Evolutionary conservation across 2,329 filamentous ascomycete species (phyloP).

Genomic region (Calonectria fujianensis): DNA sequence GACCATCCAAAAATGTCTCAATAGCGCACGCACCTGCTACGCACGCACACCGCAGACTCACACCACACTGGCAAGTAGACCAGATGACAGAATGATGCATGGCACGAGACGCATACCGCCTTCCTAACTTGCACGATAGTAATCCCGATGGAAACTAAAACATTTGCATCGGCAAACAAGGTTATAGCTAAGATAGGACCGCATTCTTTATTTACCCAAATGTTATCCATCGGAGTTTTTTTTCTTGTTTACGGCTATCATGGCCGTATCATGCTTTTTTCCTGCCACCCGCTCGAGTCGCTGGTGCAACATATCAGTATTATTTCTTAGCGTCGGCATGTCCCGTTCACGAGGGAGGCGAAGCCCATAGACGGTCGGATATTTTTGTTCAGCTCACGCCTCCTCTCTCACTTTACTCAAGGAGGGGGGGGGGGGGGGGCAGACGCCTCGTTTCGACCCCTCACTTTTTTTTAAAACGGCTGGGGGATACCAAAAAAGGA

Average conservation of each 20-base stretch:
- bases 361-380: constrained; percentile 1
- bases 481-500: constrained; percentile 6
- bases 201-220: not conserved
- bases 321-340: constrained; percentile 1
- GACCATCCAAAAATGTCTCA: constrained; percentile 25
- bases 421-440: not conserved
- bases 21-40: not conserved
- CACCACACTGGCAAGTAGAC: not conserved
- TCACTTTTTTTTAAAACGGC: not conserved
- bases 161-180: not conserved
- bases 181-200: not conserved
- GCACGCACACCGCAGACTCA: not conserved
- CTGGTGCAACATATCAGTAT: no score
- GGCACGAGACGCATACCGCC: not conserved
- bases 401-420: not conserved
- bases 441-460: constrained; percentile 6
- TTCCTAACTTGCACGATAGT: not conserved
- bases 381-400: constrained; percentile 20
- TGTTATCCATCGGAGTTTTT: no score
- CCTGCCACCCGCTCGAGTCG: not conserved
- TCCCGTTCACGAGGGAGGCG: constrained; percentile 23
- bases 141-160: not conserved
- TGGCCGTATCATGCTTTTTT: not conserved
- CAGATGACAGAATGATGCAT: not conserved
- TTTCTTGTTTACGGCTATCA: not conserved